phyloP scores from a whole-genome alignment of 1,139 yeast genomes.

The Hansenula sp. region DNA sequence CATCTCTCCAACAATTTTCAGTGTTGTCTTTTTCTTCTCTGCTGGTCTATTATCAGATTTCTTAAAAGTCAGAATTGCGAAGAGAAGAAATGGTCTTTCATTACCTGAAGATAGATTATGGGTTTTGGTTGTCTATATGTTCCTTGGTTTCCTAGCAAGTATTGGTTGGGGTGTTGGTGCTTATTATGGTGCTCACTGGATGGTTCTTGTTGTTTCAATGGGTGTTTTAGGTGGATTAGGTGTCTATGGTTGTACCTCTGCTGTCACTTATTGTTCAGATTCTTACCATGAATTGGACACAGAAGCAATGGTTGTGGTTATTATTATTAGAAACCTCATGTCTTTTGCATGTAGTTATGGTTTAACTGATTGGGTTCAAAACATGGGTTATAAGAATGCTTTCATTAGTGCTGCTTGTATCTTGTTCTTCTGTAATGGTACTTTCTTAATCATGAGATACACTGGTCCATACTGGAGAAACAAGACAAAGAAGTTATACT shows the following conservation, averaged over 20 bases:
- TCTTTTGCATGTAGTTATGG: slow-evolving; percentile 39
- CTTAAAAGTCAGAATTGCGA: slow-evolving; percentile 32
- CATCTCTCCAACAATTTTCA: slow-evolving; percentile 35
- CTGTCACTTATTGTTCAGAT: slow-evolving; percentile 52
- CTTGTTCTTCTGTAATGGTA: slow-evolving; percentile 35
- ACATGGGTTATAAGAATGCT: slow-evolving; percentile 39
- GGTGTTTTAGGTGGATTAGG: slow-evolving; percentile 48
- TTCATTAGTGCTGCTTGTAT: slow-evolving; percentile 41
- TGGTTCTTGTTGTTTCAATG: slow-evolving; percentile 48
- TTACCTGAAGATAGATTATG: slow-evolving; percentile 39
- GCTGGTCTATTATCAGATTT: slow-evolving; percentile 36
- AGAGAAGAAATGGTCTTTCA: slow-evolving; percentile 32
- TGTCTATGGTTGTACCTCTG: slow-evolving; percentile 45
- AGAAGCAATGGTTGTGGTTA: slow-evolving; percentile 47
- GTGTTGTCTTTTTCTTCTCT: slow-evolving; percentile 28
- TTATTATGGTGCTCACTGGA: slow-evolving; percentile 43
- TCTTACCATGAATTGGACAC: slow-evolving; percentile 49
- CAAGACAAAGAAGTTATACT: slow-evolving; percentile 28
- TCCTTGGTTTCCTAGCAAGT: slow-evolving; percentile 34
- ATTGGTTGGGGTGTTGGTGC: slow-evolving; percentile 42
- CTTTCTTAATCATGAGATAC: slow-evolving; percentile 35
- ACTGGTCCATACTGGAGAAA: slow-evolving; percentile 35
- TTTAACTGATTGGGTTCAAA: slow-evolving; percentile 42
- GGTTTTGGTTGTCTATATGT: slow-evolving; percentile 29
- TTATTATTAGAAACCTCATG: slow-evolving; percentile 18